Conservation (phyloP, 352 stramenopile species). For the Pythium grandisporangium region DNA sequence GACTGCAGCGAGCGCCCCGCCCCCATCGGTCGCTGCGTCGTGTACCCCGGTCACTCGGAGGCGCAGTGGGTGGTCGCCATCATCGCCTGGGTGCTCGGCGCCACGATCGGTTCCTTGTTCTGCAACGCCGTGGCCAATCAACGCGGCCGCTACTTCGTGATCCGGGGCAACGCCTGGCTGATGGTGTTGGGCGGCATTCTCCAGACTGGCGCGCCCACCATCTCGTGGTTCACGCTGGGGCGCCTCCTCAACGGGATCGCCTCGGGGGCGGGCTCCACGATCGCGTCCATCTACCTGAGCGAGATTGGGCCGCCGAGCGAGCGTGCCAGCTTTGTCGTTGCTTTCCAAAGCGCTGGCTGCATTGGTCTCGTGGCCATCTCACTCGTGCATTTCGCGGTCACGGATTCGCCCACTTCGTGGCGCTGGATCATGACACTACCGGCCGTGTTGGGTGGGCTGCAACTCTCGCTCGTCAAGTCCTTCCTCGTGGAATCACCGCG, state of each 20-base stretch:
- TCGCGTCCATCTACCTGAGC: slow-evolving; percentile 21
- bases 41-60: slow-evolving; percentile 28
- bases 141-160: slow-evolving; percentile 20
- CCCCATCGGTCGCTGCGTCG: slow-evolving; percentile 17
- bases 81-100: slow-evolving; percentile 29
- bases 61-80: slow-evolving; percentile 23
- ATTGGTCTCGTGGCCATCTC: slow-evolving; percentile 23
- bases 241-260: slow-evolving; percentile 27
- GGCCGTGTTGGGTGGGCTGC: slow-evolving; percentile 16
- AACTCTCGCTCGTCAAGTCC: slow-evolving; percentile 12
- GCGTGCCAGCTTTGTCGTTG: slow-evolving; percentile 27
- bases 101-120: slow-evolving; percentile 19
- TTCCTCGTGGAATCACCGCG: slow-evolving; percentile 25
- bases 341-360: slow-evolving; percentile 19
- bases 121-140: slow-evolving; percentile 22
- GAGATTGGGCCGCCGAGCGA: slow-evolving; percentile 23
- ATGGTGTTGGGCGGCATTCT: slow-evolving; percentile 26
- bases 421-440: slow-evolving; percentile 31
- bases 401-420: slow-evolving; percentile 16
- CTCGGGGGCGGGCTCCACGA: slow-evolving; percentile 21
- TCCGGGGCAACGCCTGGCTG: slow-evolving; percentile 18
- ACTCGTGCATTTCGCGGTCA: slow-evolving; percentile 23
- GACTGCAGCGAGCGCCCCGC: slow-evolving; percentile 17
- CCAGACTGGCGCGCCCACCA: slow-evolving; percentile 25
- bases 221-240: slow-evolving; percentile 26